Percentiles rank a stretch among this genome's conserved stretches.
Conservation (phyloP, 1,284 basidiomycete species). For the Rhizopogon parksii region DNA sequence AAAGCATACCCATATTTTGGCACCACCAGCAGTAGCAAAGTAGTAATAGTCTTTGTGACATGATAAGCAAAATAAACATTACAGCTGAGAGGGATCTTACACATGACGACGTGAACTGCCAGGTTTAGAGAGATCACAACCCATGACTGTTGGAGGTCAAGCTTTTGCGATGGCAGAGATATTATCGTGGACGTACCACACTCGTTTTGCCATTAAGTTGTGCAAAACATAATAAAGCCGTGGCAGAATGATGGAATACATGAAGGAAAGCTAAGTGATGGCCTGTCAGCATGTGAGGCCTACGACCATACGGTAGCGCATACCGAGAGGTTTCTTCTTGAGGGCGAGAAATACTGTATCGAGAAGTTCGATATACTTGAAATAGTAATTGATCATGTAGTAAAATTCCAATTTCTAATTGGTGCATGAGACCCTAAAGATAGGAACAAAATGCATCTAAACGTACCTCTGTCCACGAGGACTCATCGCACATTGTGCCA, state of each 20-base stretch:
- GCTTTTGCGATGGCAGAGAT: not conserved
- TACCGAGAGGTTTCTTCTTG: constrained; percentile 96
- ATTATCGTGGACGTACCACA: constrained; percentile 49
- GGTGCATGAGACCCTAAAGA: constrained; percentile 7
- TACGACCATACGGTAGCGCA: constrained; percentile 21
- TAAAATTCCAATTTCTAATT: constrained; percentile 77
- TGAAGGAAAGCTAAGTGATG: constrained; percentile 78
- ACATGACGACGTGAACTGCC: constrained; percentile 97
- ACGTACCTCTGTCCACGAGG: constrained; percentile 81
- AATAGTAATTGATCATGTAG: constrained; percentile 98
- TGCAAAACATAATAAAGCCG: constrained; percentile 89
- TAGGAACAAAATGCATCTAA: constrained; percentile 5
- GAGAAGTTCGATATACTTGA: constrained; percentile 90
- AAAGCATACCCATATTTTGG: constrained; percentile 83
- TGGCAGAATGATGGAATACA: constrained; percentile 99
- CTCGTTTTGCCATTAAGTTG: constrained; percentile 92
- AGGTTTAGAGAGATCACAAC: constrained; percentile 92
- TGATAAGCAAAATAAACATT: constrained; percentile 5
- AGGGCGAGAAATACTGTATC: constrained; percentile 97
- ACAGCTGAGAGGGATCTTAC: constrained; percentile 40
- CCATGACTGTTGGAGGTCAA: constrained; percentile 71
- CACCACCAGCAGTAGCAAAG: constrained; percentile 92
- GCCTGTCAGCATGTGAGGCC: not conserved
- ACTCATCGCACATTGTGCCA: constrained; percentile 71
- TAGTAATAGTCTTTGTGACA: constrained; percentile 83